Evolutionary conservation across 495 filamentous ascomycete genomes (phyloP), one percentile per base, ranked within the genome.

Genomic region (Entonaema liquescens): DNA sequence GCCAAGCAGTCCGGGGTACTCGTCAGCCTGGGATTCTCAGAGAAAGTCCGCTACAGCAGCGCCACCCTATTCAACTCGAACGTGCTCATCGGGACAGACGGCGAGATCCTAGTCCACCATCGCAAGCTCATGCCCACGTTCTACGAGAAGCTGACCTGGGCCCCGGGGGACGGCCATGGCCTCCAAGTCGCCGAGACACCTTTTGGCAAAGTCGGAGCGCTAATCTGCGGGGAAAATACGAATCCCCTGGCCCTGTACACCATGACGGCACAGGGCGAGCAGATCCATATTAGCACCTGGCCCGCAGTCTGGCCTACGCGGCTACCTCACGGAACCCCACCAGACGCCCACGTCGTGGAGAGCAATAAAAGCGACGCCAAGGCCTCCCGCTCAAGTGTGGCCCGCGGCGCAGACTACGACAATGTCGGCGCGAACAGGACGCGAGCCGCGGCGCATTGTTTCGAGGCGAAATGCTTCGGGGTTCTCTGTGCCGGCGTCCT

Each of bases 381-480:
- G 40, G n/a, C 58, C 4, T 15, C 62, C n/a, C 15, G 13, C 29
- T 38, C 54, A 8, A 70, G 50, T 5, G 31, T 38, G 4, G 54
- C 57, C 1, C 64, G 59, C 26, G 61, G 62, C 2, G 66, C 50
- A 28, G 79, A 79, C 38, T 84, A 80, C 64, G 79, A 83, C 47
- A 83, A 84, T 53, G 72, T 82, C 1, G 71, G 74, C 4, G 82
- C 81, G 1, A 83, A 83, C 49, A 65, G 76, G 21, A 77, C 71
- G 15, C 69, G 82, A 1, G 76, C 79, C 0, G 81, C 80, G 1
- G 80, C 79, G 1, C 81, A 84, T 57, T 83, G 80, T 61, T 84
- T 84, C 63, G 81, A 83, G 55, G 81, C 77, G 7, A 84, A 83
- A 66, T 81, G 76, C 47, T 83, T 83, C 59, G 82, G 80, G 0